Conservation (phyloP, 768 basidiomycete species). For the Mycena leptocephala region DNA sequence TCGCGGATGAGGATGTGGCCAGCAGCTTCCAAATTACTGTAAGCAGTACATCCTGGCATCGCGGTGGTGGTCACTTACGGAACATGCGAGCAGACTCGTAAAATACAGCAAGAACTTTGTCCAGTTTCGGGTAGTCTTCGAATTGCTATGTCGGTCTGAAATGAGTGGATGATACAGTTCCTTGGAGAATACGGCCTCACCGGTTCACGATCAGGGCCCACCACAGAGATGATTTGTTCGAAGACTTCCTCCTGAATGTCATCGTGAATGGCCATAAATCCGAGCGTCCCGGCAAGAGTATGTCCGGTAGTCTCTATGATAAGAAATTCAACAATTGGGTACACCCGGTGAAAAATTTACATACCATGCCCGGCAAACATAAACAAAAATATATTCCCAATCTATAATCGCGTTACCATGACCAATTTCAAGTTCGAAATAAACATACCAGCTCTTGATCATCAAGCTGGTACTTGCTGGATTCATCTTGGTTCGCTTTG, state of each 20-base stretch:
- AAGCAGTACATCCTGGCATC: not conserved
- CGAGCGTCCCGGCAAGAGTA: conserved; percentile 64
- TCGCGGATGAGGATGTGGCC: conserved; percentile 45
- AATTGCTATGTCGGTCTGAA: conserved; percentile 20
- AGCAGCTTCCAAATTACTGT: conserved; percentile 31
- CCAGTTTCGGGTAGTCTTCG: conserved; percentile 39
- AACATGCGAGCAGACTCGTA: conserved; percentile 50
- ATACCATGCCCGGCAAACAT: conserved; percentile 74
- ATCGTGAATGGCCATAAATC: conserved; percentile 60
- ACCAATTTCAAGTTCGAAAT: not conserved
- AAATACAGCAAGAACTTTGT: conserved; percentile 47
- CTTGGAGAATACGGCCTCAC: conserved; percentile 31
- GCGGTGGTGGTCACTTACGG: conserved; percentile 41
- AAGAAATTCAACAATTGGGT: not conserved
- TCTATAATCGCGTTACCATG: no score
- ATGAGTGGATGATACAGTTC: not conserved
- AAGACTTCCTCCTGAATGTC: conserved; percentile 66
- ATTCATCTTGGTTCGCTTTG: conserved; percentile 61
- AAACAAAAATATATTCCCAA: conserved; percentile 68
- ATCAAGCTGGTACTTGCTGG: conserved; percentile 54
- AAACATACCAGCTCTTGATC: conserved; percentile 59
- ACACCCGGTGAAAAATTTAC: not conserved
- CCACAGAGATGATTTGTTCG: conserved; percentile 58
- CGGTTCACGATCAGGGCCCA: conserved; percentile 54
- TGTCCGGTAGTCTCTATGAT: conserved; percentile 66